Conservation (phyloP, 2,329 filamentous ascomycete genomes). For the Ophiocordyceps camponoti-leonardi region DNA sequence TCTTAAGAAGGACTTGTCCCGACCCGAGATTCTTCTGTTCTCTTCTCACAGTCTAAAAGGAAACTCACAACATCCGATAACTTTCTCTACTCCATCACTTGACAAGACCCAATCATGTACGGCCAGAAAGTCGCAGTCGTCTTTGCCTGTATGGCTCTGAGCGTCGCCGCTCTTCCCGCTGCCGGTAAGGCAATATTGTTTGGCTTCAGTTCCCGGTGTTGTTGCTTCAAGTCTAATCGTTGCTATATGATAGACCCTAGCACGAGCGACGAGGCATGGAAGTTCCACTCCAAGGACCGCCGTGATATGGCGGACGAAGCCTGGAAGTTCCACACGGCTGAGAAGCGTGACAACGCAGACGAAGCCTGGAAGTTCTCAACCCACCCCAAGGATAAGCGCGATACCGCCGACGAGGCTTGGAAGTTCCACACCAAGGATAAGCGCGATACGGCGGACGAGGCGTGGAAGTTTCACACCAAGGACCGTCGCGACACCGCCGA, state of each 20-base stretch:
- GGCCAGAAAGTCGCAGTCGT: not conserved
- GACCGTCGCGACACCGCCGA: not conserved
- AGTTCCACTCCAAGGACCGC: not conserved
- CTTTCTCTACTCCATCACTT: not conserved
- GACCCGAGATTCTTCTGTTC: not conserved
- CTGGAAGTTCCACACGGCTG: not conserved
- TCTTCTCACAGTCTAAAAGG: not conserved
- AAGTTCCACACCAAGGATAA: not conserved
- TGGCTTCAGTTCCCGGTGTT: not conserved
- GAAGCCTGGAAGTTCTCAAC: not conserved
- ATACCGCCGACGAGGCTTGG: not conserved
- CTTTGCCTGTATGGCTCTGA: not conserved
- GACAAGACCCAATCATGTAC: not conserved
- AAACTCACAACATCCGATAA: not conserved
- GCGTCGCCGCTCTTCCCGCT: not conserved
- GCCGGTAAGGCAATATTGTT: not conserved
- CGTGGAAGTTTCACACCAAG: not conserved
- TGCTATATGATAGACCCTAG: not conserved
- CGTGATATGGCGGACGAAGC: not conserved
- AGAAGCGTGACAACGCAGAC: not conserved
- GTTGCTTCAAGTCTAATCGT: not conserved
- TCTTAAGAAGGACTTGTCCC: too few species aligned
- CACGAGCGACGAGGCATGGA: not conserved
- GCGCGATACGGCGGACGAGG: not conserved
- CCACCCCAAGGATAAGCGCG: not conserved